These are phyloP conservation scores for Plenodomus biglobosus DNA, from an alignment of 2,329 filamentous ascomycete genomes.

Conservation along the genomic window DNA sequence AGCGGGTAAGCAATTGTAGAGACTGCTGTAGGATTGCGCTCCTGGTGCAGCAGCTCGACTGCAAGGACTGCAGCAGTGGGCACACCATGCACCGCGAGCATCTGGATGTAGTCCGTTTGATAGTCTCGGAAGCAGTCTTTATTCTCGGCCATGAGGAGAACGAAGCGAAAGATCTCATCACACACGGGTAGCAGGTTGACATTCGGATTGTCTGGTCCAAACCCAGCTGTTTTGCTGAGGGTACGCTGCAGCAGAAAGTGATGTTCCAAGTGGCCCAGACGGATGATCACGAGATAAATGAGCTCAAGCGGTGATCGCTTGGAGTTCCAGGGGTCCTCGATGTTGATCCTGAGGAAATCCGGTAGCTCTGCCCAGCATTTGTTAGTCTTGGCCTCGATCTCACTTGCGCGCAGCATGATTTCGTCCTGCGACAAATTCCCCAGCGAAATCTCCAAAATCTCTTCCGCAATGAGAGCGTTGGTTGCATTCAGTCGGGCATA, in stretches of 20 bases:
- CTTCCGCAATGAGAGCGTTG: conserved; percentile 57
- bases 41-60: conserved; percentile 49
- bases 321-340: conserved; percentile 16
- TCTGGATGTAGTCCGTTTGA: conserved; percentile 45
- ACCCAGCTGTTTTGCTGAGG: conserved; percentile 49
- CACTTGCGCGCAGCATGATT: conserved; percentile 42
- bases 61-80: conserved; percentile 48
- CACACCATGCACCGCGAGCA: conserved; percentile 46
- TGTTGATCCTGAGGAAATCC: conserved; percentile 28
- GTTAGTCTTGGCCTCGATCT: conserved; percentile 27
- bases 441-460: conserved; percentile 61
- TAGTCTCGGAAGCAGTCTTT: conserved; percentile 48
- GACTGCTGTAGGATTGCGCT: conserved; percentile 29
- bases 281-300: conserved; percentile 49
- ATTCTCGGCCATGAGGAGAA: conserved; percentile 43
- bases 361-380: conserved; percentile 30
- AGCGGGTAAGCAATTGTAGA: conserved; percentile 36
- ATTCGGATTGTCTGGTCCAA: conserved; percentile 22
- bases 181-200: conserved; percentile 42
- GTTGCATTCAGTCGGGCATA: conserved; percentile 51
- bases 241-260: conserved; percentile 62
- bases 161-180: conserved; percentile 42
- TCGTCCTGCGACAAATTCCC: conserved; percentile 41
- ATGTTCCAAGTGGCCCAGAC: conserved; percentile 58
- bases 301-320: conserved; percentile 43